Evolutionary conservation across 1,284 basidiomycete genomes (phyloP).

Genomic region (Clitocybe nebularis): DNA sequence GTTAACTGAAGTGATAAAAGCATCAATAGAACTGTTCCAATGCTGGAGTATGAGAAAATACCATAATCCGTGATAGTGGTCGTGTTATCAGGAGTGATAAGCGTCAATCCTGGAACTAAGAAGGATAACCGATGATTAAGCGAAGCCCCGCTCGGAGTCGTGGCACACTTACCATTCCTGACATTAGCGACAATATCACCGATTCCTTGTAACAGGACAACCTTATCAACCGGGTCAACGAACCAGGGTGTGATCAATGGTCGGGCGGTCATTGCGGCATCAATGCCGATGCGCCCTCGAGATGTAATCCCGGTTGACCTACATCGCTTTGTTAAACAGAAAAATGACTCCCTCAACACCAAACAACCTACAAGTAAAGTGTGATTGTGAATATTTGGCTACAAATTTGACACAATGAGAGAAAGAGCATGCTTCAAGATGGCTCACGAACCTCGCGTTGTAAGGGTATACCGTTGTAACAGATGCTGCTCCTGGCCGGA

Average conservation of each 20-base stretch:
- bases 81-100: slow-evolving; percentile 58
- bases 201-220: slow-evolving; percentile 43
- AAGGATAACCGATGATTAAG: slow-evolving; percentile 2
- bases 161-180: slow-evolving; percentile 29
- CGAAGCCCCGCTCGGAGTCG: background rate
- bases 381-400: slow-evolving; percentile 60
- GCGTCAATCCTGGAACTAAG: slow-evolving; percentile 42
- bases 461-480: slow-evolving; percentile 47
- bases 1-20: slow-evolving; percentile 34
- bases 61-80: slow-evolving; percentile 42
- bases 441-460: slow-evolving; percentile 30
- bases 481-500: slow-evolving; percentile 58
- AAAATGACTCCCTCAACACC: slow-evolving; percentile 3
- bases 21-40: too few species aligned
- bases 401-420: background rate
- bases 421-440: background rate
- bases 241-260: slow-evolving; percentile 57
- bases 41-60: slow-evolving; percentile 17
- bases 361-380: slow-evolving; percentile 43
- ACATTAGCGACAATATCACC: slow-evolving; percentile 44
- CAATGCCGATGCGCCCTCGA: slow-evolving; percentile 57
- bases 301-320: slow-evolving; percentile 56
- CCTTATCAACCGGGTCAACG: slow-evolving; percentile 51
- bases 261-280: slow-evolving; percentile 45
- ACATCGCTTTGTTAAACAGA: slow-evolving; percentile 11